Base-by-base conservation (phyloP, 78 protist genomes). In the Cavenderia fasciculata region DNA sequence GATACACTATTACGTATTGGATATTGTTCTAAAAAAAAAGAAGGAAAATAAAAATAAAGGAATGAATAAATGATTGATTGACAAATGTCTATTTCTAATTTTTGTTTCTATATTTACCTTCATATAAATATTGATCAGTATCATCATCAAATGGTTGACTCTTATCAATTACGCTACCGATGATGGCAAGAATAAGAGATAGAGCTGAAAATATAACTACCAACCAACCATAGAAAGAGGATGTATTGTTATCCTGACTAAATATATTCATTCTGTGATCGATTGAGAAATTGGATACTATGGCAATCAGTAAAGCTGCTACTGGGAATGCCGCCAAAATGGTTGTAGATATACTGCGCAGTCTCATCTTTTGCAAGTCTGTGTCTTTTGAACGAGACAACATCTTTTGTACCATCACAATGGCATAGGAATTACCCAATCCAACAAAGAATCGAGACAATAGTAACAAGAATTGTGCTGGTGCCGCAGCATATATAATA, bases 161-260 rank as follows among this genome's bases (percentile, higher is more conserved):
- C 38, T 68, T 82, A 44, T 82, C 90, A 25, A 68, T 34, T 6
- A 68, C 12, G 49, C 68, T 82, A n/a, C 90, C 90, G 33, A 68
- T 12, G 1, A 68, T 33, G 4, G 79, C 18, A 33, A 82, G 27
- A 1, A 52, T 2, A 2, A 82, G 21, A 33, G 49, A 2, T 2
- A 59, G 8, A 4, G 68, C 23, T 1, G 90, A 66, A 25, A 82
- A 52, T 1, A 56, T 27, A 31, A 78, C 62, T 19, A 78, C 63
- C 2, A 82, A 6, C 90, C 90, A 82, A 38, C 57, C 76, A n/a
- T 51, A 40, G 12, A 74, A 3, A 41, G 63, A 52, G 4, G 56
- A 41, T 25, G 14, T 68, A n/a, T 59, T 8, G 19, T 29, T 18
- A 25, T 65, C 59, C 54, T 59, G 25, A 51, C 33, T 33, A 23